These are phyloP conservation scores for Leishmania major DNA, from an alignment of 208 protist genomes.

Conservation along the genomic window DNA sequence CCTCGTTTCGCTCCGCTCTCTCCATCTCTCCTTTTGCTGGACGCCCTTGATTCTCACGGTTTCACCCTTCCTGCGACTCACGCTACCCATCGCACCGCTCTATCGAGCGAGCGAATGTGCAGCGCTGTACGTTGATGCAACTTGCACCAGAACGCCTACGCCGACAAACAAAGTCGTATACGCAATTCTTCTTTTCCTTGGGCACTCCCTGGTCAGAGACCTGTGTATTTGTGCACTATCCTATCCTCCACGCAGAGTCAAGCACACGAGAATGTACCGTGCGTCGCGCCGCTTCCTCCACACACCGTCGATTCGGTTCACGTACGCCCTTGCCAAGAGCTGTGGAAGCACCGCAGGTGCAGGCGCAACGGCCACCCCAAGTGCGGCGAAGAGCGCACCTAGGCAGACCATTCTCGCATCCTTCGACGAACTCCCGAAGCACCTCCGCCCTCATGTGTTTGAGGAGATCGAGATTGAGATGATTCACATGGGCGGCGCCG, in stretches of 20 bases:
- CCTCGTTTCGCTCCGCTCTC: neutral
- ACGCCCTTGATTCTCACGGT: neutral
- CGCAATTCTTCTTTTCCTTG: neutral
- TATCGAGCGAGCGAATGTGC: neutral
- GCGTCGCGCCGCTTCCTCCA: slow-evolving; percentile 32
- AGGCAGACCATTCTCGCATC: slow-evolving; percentile 41
- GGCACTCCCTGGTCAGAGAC: neutral
- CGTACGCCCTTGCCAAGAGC: slow-evolving; percentile 69
- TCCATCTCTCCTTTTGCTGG: neutral
- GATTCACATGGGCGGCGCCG: slow-evolving; percentile 75
- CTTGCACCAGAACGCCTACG: neutral
- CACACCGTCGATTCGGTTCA: slow-evolving; percentile 76
- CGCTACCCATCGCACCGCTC: neutral
- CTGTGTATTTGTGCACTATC: neutral
- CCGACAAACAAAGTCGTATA: neutral
- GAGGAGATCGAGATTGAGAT: slow-evolving; percentile 77
- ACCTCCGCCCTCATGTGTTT: slow-evolving; percentile 64
- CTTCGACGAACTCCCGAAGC: slow-evolving; percentile 60
- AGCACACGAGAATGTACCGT: slow-evolving; percentile 34
- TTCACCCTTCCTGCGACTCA: slow-evolving; percentile 1
- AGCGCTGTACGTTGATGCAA: neutral
- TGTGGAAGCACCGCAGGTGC: slow-evolving; percentile 15
- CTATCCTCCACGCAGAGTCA: neutral
- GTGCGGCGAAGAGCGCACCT: neutral
- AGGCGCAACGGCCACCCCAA: neutral